phyloP scores from a whole-genome alignment of 495 filamentous ascomycete genomes.

The Penicillium goetzii region DNA sequence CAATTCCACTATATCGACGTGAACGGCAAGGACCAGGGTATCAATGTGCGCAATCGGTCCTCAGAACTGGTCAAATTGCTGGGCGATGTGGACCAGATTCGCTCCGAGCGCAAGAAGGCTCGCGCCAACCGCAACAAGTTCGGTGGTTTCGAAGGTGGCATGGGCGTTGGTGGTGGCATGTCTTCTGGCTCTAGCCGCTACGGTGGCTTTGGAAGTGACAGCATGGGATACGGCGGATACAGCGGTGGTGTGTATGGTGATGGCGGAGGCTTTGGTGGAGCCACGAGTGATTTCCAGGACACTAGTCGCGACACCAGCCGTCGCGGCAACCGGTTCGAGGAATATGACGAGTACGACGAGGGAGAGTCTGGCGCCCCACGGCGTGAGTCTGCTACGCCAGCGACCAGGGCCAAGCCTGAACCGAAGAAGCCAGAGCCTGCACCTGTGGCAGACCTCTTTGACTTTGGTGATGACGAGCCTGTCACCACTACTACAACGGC shows the following conservation, averaged over 20 bases:
- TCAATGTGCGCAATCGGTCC: constrained; percentile 95
- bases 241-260: constrained; percentile 90
- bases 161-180: constrained; percentile 58
- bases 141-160: constrained; percentile 86
- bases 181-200: constrained; percentile 68
- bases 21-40: constrained; percentile 97
- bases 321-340: constrained; percentile 80
- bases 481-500: constrained; percentile 41
- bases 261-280: constrained; percentile 34
- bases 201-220: constrained; percentile 86
- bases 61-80: constrained; percentile 95
- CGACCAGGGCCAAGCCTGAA: constrained; percentile 47
- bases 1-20: constrained; percentile 97
- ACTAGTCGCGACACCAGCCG: constrained; percentile 43
- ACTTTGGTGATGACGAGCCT: constrained; percentile 76
- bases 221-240: constrained; percentile 76
- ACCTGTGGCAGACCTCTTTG: constrained; percentile 71
- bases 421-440: constrained; percentile 76
- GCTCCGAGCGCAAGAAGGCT: constrained; percentile 92
- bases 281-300: constrained; percentile 62
- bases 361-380: constrained; percentile 57
- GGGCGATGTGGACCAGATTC: constrained; percentile 90
- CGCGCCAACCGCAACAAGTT: constrained; percentile 89
- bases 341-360: constrained; percentile 96
- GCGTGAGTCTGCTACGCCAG: constrained; percentile 44